Base-by-base conservation (phyloP, 768 basidiomycete genomes). In the Rhodotorula kratochvilovae region DNA sequence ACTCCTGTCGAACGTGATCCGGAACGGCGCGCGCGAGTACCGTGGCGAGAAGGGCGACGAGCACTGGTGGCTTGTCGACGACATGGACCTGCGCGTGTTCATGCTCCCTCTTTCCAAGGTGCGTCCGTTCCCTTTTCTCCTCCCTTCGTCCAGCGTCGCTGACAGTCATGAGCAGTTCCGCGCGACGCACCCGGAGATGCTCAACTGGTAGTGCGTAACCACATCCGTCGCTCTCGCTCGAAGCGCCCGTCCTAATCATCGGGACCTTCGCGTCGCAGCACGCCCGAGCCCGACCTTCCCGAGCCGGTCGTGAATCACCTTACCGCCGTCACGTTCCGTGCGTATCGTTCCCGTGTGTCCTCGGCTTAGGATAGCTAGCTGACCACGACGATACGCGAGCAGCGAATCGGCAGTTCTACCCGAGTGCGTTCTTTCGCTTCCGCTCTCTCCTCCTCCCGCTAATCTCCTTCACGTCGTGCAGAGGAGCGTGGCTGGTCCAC, bases 391-490 rank as follows among this genome's bases (percentile, higher is more conserved):
- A 3, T 5, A 11, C 2, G 6, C 25, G 2, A 16, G 17, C 43
- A 60, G 59, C 60, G 3, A 63, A 63, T 16, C 61, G 61, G 2
- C 48, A 53, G 19, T 63, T 63, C 51, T 63, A 63, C n/a, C 61
- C 61, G 21, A 50, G 61, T 61, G 29, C 43, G 60, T 21, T 21
- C n/a, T 25, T 19, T 19, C 21, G n/a, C 23, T 23, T 13, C n/a
- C 2, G 10, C 5, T 16, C 21, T 3, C 17, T 25, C 2, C 2
- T 2, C 3, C 31, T 19, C 42, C 3, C 16, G 42, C 17, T 11
- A 15, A 8, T 48, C 23, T 13, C 27, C 45, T 7, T 5, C 10
- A 15, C 27, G 21, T 1, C 45, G 2, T 11, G 31, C 60, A 61
- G 60, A 61, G 46, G 61, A 63, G 19, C 61, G 50, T 5, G 61